Conservation (phyloP, 352 stramenopile species). For the Pythium phragmiticola region DNA sequence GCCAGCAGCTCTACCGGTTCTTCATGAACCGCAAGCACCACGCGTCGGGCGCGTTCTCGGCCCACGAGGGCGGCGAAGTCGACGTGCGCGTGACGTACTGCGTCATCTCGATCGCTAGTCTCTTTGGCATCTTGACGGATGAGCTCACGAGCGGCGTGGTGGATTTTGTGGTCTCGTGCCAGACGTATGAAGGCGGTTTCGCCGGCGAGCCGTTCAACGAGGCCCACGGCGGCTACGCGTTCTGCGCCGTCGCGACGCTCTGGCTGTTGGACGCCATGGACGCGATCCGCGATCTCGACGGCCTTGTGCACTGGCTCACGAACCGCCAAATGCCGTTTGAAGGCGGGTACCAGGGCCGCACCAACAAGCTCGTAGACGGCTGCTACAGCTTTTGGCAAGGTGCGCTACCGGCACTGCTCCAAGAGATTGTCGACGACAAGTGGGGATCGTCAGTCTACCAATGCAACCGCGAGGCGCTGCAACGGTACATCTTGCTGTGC, state of each 20-base stretch:
- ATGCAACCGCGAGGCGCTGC: constrained; percentile 70
- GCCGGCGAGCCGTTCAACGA: constrained; percentile 91
- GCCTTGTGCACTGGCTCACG: constrained; percentile 88
- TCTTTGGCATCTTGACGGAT: constrained; percentile 92
- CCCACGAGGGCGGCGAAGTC: constrained; percentile 96
- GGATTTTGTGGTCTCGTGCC: constrained; percentile 87
- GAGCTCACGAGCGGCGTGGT: constrained; percentile 78
- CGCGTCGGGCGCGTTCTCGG: constrained; percentile 90
- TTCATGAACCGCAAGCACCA: constrained; percentile 89
- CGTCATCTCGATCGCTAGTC: constrained; percentile 91
- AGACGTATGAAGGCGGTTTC: constrained; percentile 98
- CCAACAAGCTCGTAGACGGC: constrained; percentile 99
- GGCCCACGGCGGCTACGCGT: constrained; percentile 98
- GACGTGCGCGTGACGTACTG: constrained; percentile 98
- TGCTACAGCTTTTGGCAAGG: constrained; percentile 99
- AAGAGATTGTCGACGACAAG: constrained; percentile 38
- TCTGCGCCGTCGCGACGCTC: constrained; percentile 95
- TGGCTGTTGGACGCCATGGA: constrained; percentile 85
- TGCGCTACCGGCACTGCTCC: constrained; percentile 83
- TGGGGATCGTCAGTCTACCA: constrained; percentile 52
- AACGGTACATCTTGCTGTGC: constrained; percentile 94
- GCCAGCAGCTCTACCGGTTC: constrained; percentile 82
- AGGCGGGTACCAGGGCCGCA: constrained; percentile 92
- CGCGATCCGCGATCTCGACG: constrained; percentile 47
- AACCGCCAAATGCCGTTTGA: constrained; percentile 94